Evolutionary conservation across 2,329 filamentous ascomycete species (phyloP), one percentile per base, ranked within the genome.

Genomic region (Chrysoporthe deuterocubensis): DNA sequence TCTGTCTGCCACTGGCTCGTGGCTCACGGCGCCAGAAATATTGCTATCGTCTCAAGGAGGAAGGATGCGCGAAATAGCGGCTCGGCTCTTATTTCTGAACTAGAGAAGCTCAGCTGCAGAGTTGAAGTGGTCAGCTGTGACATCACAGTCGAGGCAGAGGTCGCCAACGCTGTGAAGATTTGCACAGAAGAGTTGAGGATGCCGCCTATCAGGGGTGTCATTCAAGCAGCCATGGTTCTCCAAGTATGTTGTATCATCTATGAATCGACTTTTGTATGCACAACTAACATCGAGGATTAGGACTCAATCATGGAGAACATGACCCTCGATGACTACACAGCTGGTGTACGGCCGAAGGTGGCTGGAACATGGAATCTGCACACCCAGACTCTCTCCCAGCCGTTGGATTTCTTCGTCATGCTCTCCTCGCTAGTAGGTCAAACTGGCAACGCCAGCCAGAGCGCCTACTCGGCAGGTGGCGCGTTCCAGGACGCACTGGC

Each of bases 401-500:
- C 65, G 7, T 42, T 70, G 48, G 66, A 68, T 59, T 70, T 70
- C 68, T 70, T 70, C 34, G 62, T 70, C 16, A 68, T 70, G 66
- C 68, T 70, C 21, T 65, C 62, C 14, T 59, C 46, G 8, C 59
- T 68, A 1, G 66, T 59, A 4, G 68, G 66, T 8, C 48, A 68
- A 43, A 59, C 62, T 3, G 68, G 68, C 32, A 64, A 63, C 37
- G 8, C 44, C 4, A 63, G 68, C 14, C 68, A 70, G 66, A 62
- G 62, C n/a, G 68, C 68, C 54, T 70, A 70, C 60, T 62, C 78
- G 0, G 76, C 77, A 1, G 79, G 76, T 5, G 75, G 75, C 52
- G 72, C 74, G 0, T 81, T 76, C 72, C 76, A 80, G 48, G 79
- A 81, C 66, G 74, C 73, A 0, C 71, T 77, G 2, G 74, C 75